These are phyloP conservation scores for Candida anglica DNA, from an alignment of 805 yeast species.

Conservation along the genomic window DNA sequence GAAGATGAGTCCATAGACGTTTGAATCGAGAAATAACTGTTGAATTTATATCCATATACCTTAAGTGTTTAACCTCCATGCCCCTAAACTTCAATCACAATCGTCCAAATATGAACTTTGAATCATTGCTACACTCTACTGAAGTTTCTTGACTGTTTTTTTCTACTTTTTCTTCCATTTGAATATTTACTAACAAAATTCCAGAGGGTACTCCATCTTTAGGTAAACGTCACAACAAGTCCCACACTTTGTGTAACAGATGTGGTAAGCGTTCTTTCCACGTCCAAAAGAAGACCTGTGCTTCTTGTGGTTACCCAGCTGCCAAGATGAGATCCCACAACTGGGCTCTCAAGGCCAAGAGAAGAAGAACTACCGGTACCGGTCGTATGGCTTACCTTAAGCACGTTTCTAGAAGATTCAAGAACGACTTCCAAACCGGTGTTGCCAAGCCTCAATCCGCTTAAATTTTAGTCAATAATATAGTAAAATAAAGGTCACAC, in stretches of 20 bases:
- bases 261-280: conserved; percentile 99
- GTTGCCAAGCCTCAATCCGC: conserved; percentile 64
- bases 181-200: conserved; percentile 20
- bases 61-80: no score
- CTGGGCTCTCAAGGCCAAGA: conserved; percentile 99
- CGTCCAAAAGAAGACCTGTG: conserved; percentile 97
- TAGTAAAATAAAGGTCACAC: conserved; percentile 5
- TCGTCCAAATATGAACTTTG: no score
- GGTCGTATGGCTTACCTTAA: conserved; percentile 99
- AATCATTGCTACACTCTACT: no score
- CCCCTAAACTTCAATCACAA: no score
- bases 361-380: conserved; percentile 99
- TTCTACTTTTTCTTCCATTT: no score
- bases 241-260: conserved; percentile 98
- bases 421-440: conserved; percentile 97
- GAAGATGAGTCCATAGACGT: no score
- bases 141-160: no score
- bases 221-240: conserved; percentile 99
- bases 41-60: no score
- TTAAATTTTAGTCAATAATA: conserved; percentile 32
- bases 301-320: conserved; percentile 99
- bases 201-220: conserved; percentile 98
- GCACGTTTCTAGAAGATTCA: conserved; percentile 96
- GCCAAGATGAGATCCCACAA: conserved; percentile 98
- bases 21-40: no score